Conservation (phyloP, 257 asterid genomes). For the Solanum peruvianum region DNA sequence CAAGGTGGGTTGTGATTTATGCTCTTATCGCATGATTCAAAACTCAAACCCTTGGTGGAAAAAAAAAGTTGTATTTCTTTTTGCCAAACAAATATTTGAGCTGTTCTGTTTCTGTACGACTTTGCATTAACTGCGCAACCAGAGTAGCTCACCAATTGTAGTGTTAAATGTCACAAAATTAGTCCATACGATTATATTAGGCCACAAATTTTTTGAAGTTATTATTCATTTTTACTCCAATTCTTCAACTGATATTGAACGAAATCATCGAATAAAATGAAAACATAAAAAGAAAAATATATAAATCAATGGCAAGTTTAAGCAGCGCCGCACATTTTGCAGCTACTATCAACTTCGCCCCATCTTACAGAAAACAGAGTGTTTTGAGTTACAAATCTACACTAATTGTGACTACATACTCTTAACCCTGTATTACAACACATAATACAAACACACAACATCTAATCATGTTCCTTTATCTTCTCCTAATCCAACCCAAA, state of each 20-base stretch:
- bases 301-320: not conserved
- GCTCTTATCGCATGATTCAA: no score
- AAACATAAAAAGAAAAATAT: not conserved
- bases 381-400: not conserved
- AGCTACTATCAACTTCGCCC: not conserved
- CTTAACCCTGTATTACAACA: not conserved
- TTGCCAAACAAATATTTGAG: not conserved
- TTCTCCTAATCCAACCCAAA: not conserved
- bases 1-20: not conserved
- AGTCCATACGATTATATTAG: not conserved
- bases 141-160: not conserved
- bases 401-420: not conserved
- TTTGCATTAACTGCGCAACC: not conserved
- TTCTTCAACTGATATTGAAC: not conserved
- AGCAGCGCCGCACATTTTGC: not conserved
- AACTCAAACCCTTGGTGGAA: no score
- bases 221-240: not conserved
- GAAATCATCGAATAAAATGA: not conserved
- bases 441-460: constrained; percentile 4
- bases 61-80: not conserved
- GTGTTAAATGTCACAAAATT: not conserved
- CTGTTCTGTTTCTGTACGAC: not conserved
- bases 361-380: not conserved
- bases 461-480: not conserved
- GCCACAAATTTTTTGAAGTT: not conserved